Evolutionary conservation across 2,329 filamentous ascomycete species (phyloP).

Genomic region (Penicillium italicum): DNA sequence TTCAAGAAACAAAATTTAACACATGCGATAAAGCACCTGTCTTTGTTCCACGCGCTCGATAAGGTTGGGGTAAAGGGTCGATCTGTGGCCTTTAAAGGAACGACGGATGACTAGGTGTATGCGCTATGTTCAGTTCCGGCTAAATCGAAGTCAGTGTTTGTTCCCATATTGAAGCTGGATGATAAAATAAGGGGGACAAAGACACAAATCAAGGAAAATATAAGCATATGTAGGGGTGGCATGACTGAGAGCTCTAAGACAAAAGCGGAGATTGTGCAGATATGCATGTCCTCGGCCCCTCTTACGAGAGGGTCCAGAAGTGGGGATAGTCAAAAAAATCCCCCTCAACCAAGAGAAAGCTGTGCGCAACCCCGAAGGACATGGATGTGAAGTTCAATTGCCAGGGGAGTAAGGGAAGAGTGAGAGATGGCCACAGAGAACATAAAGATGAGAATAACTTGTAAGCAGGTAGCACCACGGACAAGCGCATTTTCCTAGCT

Average conservation of each 20-base stretch:
- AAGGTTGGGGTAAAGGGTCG: background rate
- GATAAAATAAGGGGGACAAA: background rate
- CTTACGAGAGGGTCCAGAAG: background rate
- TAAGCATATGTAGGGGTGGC: background rate
- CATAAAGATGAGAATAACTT: background rate
- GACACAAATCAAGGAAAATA: background rate
- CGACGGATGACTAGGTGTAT: slow-evolving; percentile 3
- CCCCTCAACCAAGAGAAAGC: background rate
- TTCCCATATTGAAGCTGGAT: background rate
- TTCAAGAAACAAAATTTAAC: background rate
- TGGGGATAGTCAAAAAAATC: background rate
- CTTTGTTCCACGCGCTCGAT: slow-evolving; percentile 15
- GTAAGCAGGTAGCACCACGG: background rate
- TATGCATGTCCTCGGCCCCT: slow-evolving; percentile 7
- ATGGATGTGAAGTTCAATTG: background rate
- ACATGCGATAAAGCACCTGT: slow-evolving; percentile 19
- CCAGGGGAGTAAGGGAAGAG: background rate
- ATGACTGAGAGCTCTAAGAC: background rate
- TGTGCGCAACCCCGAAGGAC: no score
- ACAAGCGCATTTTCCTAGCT: background rate
- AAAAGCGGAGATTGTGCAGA: slow-evolving; percentile 3
- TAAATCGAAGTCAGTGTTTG: background rate
- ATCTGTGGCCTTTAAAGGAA: slow-evolving; percentile 9
- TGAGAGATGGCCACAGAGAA: background rate
- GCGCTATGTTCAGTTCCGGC: slow-evolving; percentile 16